phyloP scores from a whole-genome alignment of 208 protist species.

The Naegleria fowleri region DNA sequence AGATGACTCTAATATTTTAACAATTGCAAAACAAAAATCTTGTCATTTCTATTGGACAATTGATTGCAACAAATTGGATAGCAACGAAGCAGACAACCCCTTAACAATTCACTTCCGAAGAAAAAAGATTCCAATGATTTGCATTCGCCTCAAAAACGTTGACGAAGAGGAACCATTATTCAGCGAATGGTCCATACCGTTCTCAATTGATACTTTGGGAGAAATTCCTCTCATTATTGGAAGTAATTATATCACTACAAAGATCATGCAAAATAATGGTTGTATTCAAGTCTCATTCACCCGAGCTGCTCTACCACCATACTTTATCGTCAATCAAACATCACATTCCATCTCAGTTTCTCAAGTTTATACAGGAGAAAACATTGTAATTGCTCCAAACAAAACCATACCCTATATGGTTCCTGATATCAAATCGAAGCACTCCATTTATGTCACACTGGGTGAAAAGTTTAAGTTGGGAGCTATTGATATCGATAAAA shows the following conservation, averaged over 20 bases:
- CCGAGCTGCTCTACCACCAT: background rate
- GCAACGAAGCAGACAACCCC: background rate
- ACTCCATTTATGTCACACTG: background rate
- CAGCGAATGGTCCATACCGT: background rate
- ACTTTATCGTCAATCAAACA: background rate
- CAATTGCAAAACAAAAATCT: background rate
- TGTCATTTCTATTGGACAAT: background rate
- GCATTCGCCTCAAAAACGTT: background rate
- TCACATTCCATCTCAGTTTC: background rate
- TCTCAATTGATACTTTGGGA: background rate
- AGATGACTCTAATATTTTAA: background rate
- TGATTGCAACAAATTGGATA: background rate
- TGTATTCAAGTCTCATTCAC: background rate
- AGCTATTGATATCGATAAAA: background rate
- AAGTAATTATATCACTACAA: background rate
- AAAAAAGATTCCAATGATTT: background rate
- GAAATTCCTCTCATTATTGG: background rate
- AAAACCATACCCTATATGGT: background rate
- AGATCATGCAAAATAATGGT: background rate
- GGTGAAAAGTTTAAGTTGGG: background rate
- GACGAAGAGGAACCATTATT: background rate
- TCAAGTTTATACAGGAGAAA: background rate
- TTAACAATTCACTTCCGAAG: background rate
- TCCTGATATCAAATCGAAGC: background rate
- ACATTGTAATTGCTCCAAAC: background rate